A percentile compares a stretch with the other conserved stretches of the same genome.
phyloP scores from a whole-genome alignment of 441 rosid genomes.

The Gossypium laxum region DNA sequence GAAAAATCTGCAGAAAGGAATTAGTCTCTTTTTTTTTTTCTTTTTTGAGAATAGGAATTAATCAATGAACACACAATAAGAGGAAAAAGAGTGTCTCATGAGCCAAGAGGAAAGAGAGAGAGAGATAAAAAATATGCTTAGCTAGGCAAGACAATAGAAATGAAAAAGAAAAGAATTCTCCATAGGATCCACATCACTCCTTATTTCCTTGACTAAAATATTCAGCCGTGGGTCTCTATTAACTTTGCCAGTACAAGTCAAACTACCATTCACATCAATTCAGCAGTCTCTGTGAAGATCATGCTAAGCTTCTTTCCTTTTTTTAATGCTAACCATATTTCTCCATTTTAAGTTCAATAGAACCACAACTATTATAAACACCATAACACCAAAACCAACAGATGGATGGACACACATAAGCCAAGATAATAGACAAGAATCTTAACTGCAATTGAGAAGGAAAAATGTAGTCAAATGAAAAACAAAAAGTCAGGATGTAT shows the following conservation, averaged over 20 bases:
- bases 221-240: not conserved
- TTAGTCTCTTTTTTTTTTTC: not conserved
- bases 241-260: not conserved
- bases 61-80: not conserved
- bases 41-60: not conserved
- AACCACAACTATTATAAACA: not conserved
- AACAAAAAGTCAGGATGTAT: not conserved
- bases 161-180: not conserved
- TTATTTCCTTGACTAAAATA: not conserved
- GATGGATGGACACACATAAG: not conserved
- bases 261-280: not conserved
- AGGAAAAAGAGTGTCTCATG: not conserved
- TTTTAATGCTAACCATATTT: not conserved
- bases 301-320: not conserved
- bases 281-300: not conserved
- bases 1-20: constrained; percentile 55
- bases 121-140: not conserved
- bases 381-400: not conserved
- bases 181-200: not conserved
- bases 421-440: not conserved
- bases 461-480: not conserved
- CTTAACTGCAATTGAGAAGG: not conserved
- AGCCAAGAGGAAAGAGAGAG: not conserved
- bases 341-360: not conserved
- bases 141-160: constrained; percentile 14